A percentile compares a stretch with the other conserved stretches of the same genome.
Conservation (phyloP, 352 stramenopile species). For the Thalassiosira exigua region DNA sequence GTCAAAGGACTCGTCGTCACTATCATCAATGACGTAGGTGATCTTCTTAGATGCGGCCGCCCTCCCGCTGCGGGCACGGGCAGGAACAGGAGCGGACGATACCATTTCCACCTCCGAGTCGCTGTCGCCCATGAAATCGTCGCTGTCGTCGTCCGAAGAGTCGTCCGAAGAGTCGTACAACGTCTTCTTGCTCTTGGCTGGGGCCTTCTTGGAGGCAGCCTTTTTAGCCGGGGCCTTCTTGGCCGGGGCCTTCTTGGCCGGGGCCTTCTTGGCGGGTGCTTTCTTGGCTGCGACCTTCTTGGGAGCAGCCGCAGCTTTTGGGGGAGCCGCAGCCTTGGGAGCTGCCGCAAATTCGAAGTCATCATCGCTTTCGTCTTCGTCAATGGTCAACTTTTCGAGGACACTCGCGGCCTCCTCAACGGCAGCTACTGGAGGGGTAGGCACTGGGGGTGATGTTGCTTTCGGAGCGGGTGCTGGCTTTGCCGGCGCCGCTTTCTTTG, state of each 20-base stretch:
- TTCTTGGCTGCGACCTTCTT: constrained; percentile 16
- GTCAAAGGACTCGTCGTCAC: constrained; percentile 13
- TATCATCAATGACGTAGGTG: constrained; percentile 13
- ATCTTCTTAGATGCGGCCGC: constrained; percentile 12
- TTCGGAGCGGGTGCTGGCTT: not conserved
- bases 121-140: constrained; percentile 28
- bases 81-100: constrained; percentile 8
- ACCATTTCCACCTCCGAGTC: constrained; percentile 7
- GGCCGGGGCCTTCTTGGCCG: constrained; percentile 13
- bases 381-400: constrained; percentile 10
- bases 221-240: constrained; percentile 37
- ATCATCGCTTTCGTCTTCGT: no score
- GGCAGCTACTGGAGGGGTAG: not conserved
- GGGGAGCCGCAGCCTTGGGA: not conserved
- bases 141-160: no score
- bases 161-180: constrained; percentile 20
- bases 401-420: constrained; percentile 8
- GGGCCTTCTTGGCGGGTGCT: constrained; percentile 30
- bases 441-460: not conserved
- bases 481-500: constrained; percentile 13
- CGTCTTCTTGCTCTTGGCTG: constrained; percentile 22
- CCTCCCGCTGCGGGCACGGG: constrained; percentile 5
- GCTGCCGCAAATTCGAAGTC: not conserved
- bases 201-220: constrained; percentile 43
- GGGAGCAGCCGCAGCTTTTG: not conserved